These are phyloP conservation scores for Apiospora kogelbergensis DNA, from an alignment of 2,329 filamentous ascomycete genomes.

Conservation along the genomic window DNA sequence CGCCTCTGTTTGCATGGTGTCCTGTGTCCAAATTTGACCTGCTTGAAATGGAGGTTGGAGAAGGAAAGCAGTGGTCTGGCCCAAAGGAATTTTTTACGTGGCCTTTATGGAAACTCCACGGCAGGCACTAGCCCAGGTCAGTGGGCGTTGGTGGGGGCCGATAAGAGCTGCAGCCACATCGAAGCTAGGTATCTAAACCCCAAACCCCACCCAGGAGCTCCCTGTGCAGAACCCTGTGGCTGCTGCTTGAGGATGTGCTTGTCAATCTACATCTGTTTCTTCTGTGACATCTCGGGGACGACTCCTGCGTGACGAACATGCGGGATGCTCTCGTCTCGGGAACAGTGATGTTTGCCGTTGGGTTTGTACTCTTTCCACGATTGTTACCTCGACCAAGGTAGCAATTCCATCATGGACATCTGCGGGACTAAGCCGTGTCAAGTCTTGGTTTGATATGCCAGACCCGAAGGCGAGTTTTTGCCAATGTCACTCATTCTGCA, in stretches of 20 bases:
- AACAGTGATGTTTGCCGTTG: not conserved
- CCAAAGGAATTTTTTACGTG: not conserved
- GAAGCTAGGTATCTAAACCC: not conserved
- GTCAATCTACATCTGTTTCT: too few species aligned
- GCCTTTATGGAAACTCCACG: constrained; percentile 3
- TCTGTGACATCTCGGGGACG: not conserved
- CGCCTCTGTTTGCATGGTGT: constrained; percentile 28
- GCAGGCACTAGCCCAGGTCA: not conserved
- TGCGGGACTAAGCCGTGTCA: too few species aligned
- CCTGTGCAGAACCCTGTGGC: not conserved
- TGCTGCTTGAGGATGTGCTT: not conserved
- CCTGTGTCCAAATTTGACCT: not conserved
- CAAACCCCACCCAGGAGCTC: not conserved
- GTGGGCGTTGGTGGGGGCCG: not conserved
- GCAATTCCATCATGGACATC: too few species aligned
- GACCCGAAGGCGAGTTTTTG: not conserved
- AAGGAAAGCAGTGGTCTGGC: not conserved
- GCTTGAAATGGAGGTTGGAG: constrained; percentile 5
- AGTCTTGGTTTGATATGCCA: not conserved
- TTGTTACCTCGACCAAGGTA: not conserved
- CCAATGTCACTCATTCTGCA: not conserved
- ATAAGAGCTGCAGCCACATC: not conserved
- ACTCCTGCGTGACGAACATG: not conserved
- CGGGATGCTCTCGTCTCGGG: not conserved
- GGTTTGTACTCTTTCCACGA: too few species aligned